Conservation (phyloP, 129 eudicot species). For the Glebionis coronaria region DNA sequence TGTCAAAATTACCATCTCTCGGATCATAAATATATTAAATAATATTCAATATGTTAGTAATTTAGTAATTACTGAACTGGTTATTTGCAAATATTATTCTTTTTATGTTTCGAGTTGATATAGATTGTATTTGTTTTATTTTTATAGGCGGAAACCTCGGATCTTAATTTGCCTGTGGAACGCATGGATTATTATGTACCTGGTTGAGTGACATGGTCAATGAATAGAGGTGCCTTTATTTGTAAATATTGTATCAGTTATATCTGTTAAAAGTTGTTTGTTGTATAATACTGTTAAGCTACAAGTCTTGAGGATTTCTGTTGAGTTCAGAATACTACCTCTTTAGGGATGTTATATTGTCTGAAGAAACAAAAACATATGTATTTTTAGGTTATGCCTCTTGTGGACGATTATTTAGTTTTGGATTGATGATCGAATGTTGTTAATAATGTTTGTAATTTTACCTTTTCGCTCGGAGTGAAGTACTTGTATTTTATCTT, state of each 20-base stretch:
- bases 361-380: not conserved
- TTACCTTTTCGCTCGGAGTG: too few species aligned
- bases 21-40: not conserved
- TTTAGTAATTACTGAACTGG: too few species aligned
- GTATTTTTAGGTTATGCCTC: slow-evolving; percentile 2
- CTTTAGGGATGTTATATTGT: not conserved
- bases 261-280: slow-evolving; percentile 17
- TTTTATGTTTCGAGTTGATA: too few species aligned
- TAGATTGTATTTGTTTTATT: not conserved
- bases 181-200: slow-evolving; percentile 97
- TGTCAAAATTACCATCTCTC: not conserved
- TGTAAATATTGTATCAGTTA: slow-evolving; percentile 31
- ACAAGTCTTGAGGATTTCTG: not conserved
- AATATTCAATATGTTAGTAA: not conserved
- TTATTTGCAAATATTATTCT: too few species aligned
- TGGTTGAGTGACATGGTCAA: slow-evolving; percentile 40
- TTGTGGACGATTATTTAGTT: too few species aligned
- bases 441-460: too few species aligned
- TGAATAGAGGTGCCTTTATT: not conserved
- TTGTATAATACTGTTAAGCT: slow-evolving; percentile 5
- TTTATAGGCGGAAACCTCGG: slow-evolving; percentile 87
- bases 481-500: too few species aligned
- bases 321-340: not conserved
- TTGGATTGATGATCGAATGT: too few species aligned
- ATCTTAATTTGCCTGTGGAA: slow-evolving; percentile 84